phyloP scores from a whole-genome alignment of 1,139 yeast genomes.

The Scheffersomyces segobiensis region DNA sequence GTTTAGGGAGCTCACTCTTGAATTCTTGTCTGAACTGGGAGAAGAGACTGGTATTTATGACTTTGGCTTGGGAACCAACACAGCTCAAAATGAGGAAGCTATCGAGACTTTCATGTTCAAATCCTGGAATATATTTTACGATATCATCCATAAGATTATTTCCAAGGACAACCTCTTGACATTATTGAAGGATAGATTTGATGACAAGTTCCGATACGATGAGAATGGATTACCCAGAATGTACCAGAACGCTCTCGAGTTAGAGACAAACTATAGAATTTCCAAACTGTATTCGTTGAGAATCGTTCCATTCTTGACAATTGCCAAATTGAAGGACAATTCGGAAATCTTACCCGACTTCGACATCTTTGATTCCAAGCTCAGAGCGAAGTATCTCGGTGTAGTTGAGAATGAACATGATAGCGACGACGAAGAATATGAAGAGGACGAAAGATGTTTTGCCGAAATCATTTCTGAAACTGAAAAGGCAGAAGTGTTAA shows the following conservation, averaged over 20 bases:
- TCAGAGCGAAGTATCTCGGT: conserved; percentile 24
- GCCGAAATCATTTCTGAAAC: conserved; percentile 57
- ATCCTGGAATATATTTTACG: conserved; percentile 68
- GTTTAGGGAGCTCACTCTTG: conserved; percentile 44
- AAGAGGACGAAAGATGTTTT: conserved; percentile 43
- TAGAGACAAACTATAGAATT: conserved; percentile 61
- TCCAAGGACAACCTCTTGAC: conserved; percentile 58
- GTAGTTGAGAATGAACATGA: conserved; percentile 35
- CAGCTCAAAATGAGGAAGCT: conserved; percentile 41
- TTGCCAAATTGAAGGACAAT: conserved; percentile 56
- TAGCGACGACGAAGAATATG: conserved; percentile 41
- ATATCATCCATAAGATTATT: conserved; percentile 57
- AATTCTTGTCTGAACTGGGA: conserved; percentile 12
- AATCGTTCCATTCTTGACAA: conserved; percentile 59
- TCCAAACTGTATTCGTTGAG: conserved; percentile 61
- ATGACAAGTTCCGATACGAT: conserved; percentile 80
- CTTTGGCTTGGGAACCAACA: conserved; percentile 62
- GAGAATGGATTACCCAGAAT: conserved; percentile 78
- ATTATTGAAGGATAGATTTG: conserved; percentile 70
- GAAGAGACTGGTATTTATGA: conserved; percentile 39
- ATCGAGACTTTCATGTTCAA: conserved; percentile 45
- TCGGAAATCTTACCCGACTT: conserved; percentile 59
- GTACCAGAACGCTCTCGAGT: conserved; percentile 74
- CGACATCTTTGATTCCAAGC: conserved; percentile 33
- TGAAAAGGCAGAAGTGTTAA: conserved; percentile 58